Base-by-base conservation (phyloP, 495 filamentous ascomycete genomes). In the Penicillium robsamsonii region DNA sequence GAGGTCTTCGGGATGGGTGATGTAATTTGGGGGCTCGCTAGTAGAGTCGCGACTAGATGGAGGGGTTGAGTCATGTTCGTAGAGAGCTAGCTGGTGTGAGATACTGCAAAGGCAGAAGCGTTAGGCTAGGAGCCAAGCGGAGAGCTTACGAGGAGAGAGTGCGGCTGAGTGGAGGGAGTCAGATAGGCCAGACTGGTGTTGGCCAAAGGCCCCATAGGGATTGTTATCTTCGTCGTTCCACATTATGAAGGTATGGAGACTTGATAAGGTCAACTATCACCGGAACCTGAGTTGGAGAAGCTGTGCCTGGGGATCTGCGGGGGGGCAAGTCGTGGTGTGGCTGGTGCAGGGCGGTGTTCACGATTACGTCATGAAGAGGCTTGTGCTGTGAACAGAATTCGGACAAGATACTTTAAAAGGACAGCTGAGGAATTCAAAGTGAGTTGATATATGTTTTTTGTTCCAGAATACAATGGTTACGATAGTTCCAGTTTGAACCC, bases 221-320 rank as follows among this genome's bases (percentile, higher is more conserved):
- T 96, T 96, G 73, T 96, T 96, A 68, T 90, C 87, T 73, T 96
- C 91, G 78, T 95, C 91, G 80, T 96, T 92, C 91, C 75, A 79
- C 75, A 79, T 78, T 52, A 50, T 69, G 48, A 43, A 42, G 8
- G 27, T 47, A 43, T 42, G 57, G 56, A 49, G 46, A 62, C 59
- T 66, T 53, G 51, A 56, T 56, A 58, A 48, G 40, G 57, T 56
- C 50, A 31, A 46, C 30, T 12, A 40, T 25, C 53, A 56, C 42
- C 52, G 53, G 42, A 47, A 46, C 46, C 47, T 56, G 35, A 54
- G 52, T 37, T 53, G 41, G 61, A 49, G 55, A 60, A 65, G 53
- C 56, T 62, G 61, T 61, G 53, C 52, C 53, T 53, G 62, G 50
- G 54, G 64, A 67, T 62, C 60, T 68, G 65, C 65, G 65, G 62